phyloP scores from a whole-genome alignment of 129 eudicot genomes.

The Saussurea involucrata region DNA sequence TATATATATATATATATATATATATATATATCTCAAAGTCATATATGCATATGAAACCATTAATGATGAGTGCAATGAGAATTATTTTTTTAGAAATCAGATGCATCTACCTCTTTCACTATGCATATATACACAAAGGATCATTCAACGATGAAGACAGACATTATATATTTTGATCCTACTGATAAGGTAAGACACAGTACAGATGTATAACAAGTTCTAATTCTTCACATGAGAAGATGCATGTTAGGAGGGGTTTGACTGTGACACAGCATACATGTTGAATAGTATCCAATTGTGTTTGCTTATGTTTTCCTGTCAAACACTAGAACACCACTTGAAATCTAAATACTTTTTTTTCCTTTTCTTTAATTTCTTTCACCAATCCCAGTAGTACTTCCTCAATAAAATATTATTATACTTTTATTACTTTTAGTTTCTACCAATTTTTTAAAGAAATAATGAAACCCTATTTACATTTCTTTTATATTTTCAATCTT shows the following conservation, averaged over 20 bases:
- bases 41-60: background rate
- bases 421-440: too few species aligned
- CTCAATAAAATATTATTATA: background rate
- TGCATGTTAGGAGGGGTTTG: conserved; percentile 37
- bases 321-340: conserved; percentile 26
- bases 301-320: conserved; percentile 33
- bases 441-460: too few species aligned
- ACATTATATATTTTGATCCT: conserved; percentile 25
- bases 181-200: conserved; percentile 27
- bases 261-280: conserved; percentile 34
- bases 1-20: too few species aligned
- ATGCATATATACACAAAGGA: conserved; percentile 20
- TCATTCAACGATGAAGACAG: conserved; percentile 30
- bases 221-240: conserved; percentile 33
- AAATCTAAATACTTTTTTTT: background rate
- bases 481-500: too few species aligned
- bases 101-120: conserved; percentile 36
- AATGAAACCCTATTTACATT: too few species aligned
- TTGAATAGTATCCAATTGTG: conserved; percentile 31
- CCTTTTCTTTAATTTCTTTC: background rate
- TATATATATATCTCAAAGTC: too few species aligned
- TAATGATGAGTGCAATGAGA: conserved; percentile 12
- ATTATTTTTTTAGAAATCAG: conserved; percentile 16
- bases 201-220: conserved; percentile 39
- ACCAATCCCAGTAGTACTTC: background rate